A percentile compares a stretch with the other conserved stretches of the same genome.
phyloP scores from a whole-genome alignment of 1,284 basidiomycete genomes.

The Hemileia vastatrix region DNA sequence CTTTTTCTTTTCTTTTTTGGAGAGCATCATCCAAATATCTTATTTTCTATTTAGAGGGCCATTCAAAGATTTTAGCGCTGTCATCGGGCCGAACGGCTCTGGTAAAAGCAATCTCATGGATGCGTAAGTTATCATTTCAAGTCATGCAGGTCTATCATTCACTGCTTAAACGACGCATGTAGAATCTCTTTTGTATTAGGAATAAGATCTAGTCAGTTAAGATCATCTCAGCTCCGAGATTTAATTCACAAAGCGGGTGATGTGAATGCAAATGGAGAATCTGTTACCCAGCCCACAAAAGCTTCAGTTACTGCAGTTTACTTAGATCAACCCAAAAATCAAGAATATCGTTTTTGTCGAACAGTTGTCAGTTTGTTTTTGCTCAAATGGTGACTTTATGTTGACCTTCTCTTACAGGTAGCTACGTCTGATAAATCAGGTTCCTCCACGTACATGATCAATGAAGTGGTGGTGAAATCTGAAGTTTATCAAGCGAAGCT shows the following conservation, averaged over 20 bases:
- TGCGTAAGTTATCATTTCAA: constrained; percentile 48
- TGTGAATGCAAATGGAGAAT: constrained; percentile 1
- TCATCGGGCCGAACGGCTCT: constrained; percentile 97
- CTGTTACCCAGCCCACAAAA: constrained; percentile 26
- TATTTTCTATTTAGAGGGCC: constrained; percentile 52
- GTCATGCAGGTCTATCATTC: constrained; percentile 10
- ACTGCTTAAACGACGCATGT: background rate
- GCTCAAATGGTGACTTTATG: background rate
- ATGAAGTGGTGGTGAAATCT: constrained; percentile 67
- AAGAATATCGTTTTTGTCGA: constrained; percentile 40
- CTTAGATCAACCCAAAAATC: constrained; percentile 34
- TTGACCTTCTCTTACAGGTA: background rate
- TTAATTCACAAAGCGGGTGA: constrained; percentile 73
- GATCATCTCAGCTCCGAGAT: constrained; percentile 87
- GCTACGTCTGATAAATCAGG: constrained; percentile 73
- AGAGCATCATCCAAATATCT: constrained; percentile 1
- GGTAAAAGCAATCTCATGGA: constrained; percentile 99
- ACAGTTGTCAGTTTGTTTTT: constrained; percentile 17
- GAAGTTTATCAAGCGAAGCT: constrained; percentile 75
- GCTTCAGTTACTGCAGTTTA: constrained; percentile 44
- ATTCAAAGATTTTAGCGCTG: constrained; percentile 82
- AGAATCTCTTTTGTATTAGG: constrained; percentile 92
- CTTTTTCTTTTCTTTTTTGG: background rate
- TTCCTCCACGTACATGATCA: constrained; percentile 76
- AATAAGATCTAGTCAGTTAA: constrained; percentile 82